A percentile compares a stretch with the other conserved stretches of the same genome.
These are phyloP conservation scores for Arxiozyma slooffiae DNA, from an alignment of 1,139 yeast genomes.

Conservation along the genomic window DNA sequence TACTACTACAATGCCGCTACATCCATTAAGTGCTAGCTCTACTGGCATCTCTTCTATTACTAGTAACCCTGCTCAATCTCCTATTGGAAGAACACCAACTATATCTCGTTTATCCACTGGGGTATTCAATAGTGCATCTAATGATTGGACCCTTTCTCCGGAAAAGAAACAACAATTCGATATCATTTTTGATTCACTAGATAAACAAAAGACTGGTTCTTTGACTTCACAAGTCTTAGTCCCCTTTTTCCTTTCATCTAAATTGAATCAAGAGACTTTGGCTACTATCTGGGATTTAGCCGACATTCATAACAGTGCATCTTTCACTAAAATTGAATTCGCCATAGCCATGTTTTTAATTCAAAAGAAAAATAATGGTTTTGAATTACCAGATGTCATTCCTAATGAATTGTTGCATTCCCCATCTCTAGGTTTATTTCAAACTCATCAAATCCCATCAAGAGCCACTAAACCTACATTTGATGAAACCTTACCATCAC, in stretches of 20 bases:
- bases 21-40: constrained; percentile 19
- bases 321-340: constrained; percentile 71
- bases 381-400: constrained; percentile 59
- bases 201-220: constrained; percentile 51
- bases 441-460: constrained; percentile 15
- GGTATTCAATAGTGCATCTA: constrained; percentile 46
- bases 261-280: constrained; percentile 70
- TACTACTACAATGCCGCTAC: no score
- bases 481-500: constrained; percentile 10
- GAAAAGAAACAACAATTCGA: constrained; percentile 73
- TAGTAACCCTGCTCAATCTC: background rate
- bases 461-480: constrained; percentile 27
- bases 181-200: constrained; percentile 65
- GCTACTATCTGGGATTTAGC: constrained; percentile 94
- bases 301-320: constrained; percentile 80
- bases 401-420: constrained; percentile 44
- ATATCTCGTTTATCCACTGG: constrained; percentile 28
- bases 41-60: constrained; percentile 24
- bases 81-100: constrained; percentile 18
- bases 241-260: constrained; percentile 78
- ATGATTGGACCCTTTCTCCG: constrained; percentile 61
- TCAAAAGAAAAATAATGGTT: constrained; percentile 72
- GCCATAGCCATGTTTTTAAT: constrained; percentile 90
- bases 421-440: constrained; percentile 26
- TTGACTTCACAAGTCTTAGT: constrained; percentile 78